These are phyloP conservation scores for Garcia nutans DNA, from an alignment of 345 rosid species.

Conservation along the genomic window DNA sequence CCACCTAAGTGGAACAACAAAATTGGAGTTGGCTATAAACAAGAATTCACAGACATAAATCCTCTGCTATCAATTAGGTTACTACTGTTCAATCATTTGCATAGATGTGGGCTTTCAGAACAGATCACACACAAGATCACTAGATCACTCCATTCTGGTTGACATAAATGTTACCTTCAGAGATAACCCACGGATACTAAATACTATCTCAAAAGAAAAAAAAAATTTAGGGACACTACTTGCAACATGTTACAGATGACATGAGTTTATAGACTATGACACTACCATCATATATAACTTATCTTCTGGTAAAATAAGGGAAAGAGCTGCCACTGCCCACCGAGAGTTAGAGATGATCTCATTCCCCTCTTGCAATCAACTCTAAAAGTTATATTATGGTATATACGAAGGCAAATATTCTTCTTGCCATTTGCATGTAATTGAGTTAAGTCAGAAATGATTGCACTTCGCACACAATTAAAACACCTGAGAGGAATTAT, in stretches of 20 bases:
- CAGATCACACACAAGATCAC: not conserved
- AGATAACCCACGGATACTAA: not conserved
- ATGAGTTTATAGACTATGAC: not conserved
- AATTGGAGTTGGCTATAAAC: not conserved
- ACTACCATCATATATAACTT: not conserved
- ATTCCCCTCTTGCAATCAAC: conserved; percentile 2
- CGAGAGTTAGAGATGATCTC: not conserved
- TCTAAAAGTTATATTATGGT: not conserved
- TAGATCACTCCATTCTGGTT: not conserved
- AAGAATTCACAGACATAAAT: too few species aligned
- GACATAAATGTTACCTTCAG: not conserved
- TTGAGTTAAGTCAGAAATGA: not conserved
- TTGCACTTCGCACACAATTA: not conserved
- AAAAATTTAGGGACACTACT: not conserved
- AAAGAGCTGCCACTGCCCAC: not conserved
- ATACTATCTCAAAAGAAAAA: not conserved
- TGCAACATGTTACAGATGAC: not conserved
- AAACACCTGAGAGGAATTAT: not conserved
- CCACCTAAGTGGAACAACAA: conserved; percentile 53
- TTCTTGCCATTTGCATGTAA: not conserved
- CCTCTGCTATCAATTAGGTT: not conserved
- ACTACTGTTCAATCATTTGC: too few species aligned
- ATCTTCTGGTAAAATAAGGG: not conserved
- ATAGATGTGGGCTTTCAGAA: not conserved
- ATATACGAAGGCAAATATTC: not conserved